These are phyloP conservation scores for Talaromyces stipitatus DNA, from an alignment of 495 filamentous ascomycete genomes.

Conservation along the genomic window DNA sequence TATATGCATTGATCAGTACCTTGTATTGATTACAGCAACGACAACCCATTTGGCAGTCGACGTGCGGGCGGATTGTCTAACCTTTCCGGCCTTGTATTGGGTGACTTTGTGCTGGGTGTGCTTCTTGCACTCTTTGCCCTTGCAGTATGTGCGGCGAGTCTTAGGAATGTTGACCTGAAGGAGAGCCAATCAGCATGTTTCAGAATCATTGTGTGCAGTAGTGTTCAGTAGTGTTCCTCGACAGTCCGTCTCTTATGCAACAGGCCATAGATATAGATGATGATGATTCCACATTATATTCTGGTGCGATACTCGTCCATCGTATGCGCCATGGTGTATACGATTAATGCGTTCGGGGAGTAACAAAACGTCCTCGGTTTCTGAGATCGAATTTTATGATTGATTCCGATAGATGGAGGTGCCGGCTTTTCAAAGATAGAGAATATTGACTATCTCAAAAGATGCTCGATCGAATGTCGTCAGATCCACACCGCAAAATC, in stretches of 20 bases:
- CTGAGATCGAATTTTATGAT: background rate
- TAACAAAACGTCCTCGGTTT: background rate
- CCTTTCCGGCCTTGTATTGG: constrained; percentile 96
- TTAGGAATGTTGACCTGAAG: constrained; percentile 80
- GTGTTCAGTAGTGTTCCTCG: no score
- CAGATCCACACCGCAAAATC: background rate
- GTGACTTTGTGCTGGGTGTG: constrained; percentile 92
- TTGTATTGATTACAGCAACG: background rate
- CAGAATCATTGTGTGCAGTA: background rate
- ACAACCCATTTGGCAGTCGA: background rate
- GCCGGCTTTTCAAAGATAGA: background rate
- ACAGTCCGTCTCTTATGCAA: background rate
- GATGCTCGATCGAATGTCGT: background rate
- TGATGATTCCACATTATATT: background rate
- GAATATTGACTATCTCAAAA: background rate
- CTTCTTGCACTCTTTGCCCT: constrained; percentile 89
- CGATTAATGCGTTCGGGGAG: background rate
- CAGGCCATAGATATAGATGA: background rate
- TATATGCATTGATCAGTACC: constrained; percentile 34
- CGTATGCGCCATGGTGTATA: background rate
- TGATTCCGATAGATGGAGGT: background rate
- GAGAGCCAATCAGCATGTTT: constrained; percentile 5
- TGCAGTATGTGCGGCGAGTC: constrained; percentile 91
- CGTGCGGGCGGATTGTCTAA: constrained; percentile 20
- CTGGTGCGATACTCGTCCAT: background rate